Evolutionary conservation across 2,329 filamentous ascomycete genomes (phyloP), one percentile per base, ranked within the genome.

Genomic region (Xylariaceae sp.): DNA sequence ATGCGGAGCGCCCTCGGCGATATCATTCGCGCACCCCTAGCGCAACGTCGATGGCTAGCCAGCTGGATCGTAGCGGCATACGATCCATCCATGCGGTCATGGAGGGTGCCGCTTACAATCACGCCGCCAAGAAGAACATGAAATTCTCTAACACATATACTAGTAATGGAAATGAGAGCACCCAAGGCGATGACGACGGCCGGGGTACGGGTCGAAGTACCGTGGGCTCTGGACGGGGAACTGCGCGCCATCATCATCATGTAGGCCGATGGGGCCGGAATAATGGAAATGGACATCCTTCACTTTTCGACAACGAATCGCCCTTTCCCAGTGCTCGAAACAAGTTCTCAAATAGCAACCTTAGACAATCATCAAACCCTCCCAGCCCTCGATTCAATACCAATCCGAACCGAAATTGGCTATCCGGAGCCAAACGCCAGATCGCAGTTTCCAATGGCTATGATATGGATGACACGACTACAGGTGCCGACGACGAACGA

Each of bases 11-110:
- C 39, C 81, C 81, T n/a, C 82, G 84, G 57, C 83, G 91, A 55
- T 90, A 93, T 70, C 93, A 97, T 72, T 97, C 93, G 17, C 84
- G 94, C 57, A 99, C 94, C 1, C 94, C 94, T 6, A 97, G 92
- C 70, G 89, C 91, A 41, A 95, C 93, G 4, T 97, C 93, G 6
- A 85, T 87, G 80, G 79, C 71, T 17, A 90, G 87, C 69, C 84
- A 89, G 63, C 76, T 82, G 12, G 87, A 91, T 66, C 79, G 76
- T 67, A 77, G 62, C 52, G 73, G 72, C 44, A 73, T 82, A 64
- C 80, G 86, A 48, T 83, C 82, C n/a, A 86, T 90, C 53, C 83
- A 84, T 55, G 79, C 80, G 47, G 73, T 88, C 28, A 75, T 89
- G 63, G 88, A 91, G 52, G 79, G 75, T 43, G 75, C 79, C 48